Percentiles rank a stretch among this genome's conserved stretches.
phyloP scores from a whole-genome alignment of 805 yeast species.

The Diddensiella transvaalensis region DNA sequence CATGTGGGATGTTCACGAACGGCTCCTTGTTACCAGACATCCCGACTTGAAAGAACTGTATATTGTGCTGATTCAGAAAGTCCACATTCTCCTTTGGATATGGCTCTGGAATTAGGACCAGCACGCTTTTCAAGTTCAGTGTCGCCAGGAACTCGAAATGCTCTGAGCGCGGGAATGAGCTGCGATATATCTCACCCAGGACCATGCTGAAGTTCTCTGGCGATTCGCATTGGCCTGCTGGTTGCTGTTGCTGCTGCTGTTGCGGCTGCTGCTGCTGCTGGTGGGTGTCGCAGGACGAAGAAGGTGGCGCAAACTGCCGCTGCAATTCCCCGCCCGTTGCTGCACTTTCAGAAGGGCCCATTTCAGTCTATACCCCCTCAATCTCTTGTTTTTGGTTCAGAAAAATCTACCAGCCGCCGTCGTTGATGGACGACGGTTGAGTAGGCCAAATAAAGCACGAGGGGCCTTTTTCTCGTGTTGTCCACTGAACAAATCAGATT shows the following conservation, averaged over 20 bases:
- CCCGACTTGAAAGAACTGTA: constrained; percentile 79
- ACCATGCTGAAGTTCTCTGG: constrained; percentile 94
- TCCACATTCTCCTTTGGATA: constrained; percentile 75
- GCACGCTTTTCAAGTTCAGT: constrained; percentile 64
- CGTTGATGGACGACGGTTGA: too few species aligned
- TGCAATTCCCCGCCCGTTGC: too few species aligned
- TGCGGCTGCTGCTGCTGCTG: too few species aligned
- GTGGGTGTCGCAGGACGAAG: too few species aligned
- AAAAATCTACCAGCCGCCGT: too few species aligned
- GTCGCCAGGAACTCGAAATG: constrained; percentile 67
- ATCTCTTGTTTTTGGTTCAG: too few species aligned
- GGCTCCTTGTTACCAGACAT: constrained; percentile 96
- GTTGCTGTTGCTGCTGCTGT: background rate
- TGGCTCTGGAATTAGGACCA: constrained; percentile 87
- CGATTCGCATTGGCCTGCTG: background rate
- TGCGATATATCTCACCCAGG: constrained; percentile 70
- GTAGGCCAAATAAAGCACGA: too few species aligned
- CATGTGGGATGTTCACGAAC: constrained; percentile 61
- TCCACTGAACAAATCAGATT: too few species aligned
- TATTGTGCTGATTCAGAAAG: constrained; percentile 58
- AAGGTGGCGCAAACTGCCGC: too few species aligned
- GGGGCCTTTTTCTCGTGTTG: too few species aligned
- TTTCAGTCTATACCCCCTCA: too few species aligned
- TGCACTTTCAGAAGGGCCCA: too few species aligned
- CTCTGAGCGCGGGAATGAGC: constrained; percentile 84